A percentile compares a stretch with the other conserved stretches of the same genome.
Conservation (phyloP, 441 rosid genomes). For the Adansonia gregorii region DNA sequence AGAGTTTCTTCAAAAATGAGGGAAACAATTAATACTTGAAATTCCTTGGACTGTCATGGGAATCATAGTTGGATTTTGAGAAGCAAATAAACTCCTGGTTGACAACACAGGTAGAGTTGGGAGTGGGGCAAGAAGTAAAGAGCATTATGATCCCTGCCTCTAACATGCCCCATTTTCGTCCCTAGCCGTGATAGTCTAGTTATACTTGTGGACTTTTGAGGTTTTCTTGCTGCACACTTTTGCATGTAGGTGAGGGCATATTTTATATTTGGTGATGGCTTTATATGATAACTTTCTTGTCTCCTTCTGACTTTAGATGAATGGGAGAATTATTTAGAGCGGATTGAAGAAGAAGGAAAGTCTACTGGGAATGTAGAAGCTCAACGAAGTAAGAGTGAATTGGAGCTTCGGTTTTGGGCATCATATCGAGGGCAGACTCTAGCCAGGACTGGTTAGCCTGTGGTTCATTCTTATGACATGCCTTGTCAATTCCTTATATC, state of each 20-base stretch:
- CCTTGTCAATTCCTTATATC: conserved; percentile 3
- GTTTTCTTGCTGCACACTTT: conserved; percentile 18
- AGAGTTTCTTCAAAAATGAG: conserved; percentile 4
- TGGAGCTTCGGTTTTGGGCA: conserved; percentile 98
- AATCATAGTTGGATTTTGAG: conserved; percentile 14
- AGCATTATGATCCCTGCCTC: conserved; percentile 2
- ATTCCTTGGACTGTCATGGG: not conserved
- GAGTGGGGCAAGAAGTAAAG: conserved; percentile 13
- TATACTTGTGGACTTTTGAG: not conserved
- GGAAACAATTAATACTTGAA: conserved; percentile 9
- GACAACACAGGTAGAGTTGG: not conserved
- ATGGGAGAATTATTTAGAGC: conserved; percentile 96
- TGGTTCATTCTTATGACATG: conserved; percentile 12
- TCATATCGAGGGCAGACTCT: conserved; percentile 97
- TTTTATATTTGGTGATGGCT: conserved; percentile 15
- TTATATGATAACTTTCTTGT: conserved; percentile 19
- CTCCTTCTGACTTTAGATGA: conserved; percentile 60
- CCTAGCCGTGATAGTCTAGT: not conserved
- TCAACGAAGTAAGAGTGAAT: conserved; percentile 74
- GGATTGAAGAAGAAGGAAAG: conserved; percentile 78
- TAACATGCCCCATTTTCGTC: not conserved
- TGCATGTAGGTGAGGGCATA: conserved; percentile 8
- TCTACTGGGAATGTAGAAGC: conserved; percentile 71
- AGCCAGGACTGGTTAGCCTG: conserved; percentile 83
- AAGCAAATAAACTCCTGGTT: not conserved